A percentile compares a stretch with the other conserved stretches of the same genome.
These are phyloP conservation scores for Fraxinus cuspidata DNA, from an alignment of 257 asterid genomes.

Conservation along the genomic window DNA sequence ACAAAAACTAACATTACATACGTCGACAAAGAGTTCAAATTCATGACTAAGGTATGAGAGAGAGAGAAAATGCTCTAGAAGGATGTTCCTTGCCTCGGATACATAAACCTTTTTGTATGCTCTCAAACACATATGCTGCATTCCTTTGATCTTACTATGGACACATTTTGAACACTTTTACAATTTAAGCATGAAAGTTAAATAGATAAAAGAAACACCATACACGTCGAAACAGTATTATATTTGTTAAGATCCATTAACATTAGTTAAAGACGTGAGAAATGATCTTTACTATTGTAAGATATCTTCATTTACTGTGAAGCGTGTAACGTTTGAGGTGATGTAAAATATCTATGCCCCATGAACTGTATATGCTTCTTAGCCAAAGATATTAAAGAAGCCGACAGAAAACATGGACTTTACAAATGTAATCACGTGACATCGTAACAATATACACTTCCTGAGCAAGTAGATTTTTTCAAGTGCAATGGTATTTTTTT, in stretches of 20 bases:
- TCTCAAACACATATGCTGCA: not conserved
- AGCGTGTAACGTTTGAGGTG: not conserved
- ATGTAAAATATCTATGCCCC: not conserved
- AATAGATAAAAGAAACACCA: not conserved
- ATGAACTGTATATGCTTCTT: not conserved
- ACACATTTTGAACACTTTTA: not conserved
- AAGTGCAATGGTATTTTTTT: not conserved
- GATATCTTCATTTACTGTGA: not conserved
- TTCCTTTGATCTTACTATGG: not conserved
- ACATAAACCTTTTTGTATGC: not conserved
- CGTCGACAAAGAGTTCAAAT: not conserved
- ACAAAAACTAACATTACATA: constrained; percentile 10
- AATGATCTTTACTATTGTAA: not conserved
- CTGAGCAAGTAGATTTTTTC: not conserved
- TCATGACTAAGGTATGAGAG: not conserved
- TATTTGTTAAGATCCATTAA: not conserved
- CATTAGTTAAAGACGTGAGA: not conserved
- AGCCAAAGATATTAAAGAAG: not conserved
- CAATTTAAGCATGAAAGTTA: not conserved
- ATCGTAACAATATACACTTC: not conserved
- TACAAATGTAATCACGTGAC: not conserved
- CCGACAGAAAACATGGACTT: not conserved
- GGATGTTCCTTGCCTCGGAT: not conserved
- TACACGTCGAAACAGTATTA: not conserved
- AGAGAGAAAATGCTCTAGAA: not conserved